Evolutionary conservation across 768 basidiomycete species (phyloP).

Genomic region (Mycena pura): DNA sequence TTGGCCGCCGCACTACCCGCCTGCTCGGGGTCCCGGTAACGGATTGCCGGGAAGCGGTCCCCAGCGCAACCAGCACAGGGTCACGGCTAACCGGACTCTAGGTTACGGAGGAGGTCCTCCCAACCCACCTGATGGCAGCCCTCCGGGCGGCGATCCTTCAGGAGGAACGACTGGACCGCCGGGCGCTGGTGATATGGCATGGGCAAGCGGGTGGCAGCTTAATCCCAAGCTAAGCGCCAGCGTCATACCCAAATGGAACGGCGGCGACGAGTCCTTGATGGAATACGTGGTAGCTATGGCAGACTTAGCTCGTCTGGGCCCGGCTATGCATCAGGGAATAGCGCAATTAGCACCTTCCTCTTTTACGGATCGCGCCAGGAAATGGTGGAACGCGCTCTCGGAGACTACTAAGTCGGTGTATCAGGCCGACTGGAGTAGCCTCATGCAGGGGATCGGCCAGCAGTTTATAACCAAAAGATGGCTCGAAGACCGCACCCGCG

Average conservation of each 20-base stretch:
- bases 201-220: constrained; percentile 12
- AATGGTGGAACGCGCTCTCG: constrained; percentile 9
- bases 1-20: too few species aligned
- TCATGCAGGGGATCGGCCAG: neutral
- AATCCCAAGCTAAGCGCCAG: neutral
- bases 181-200: too few species aligned
- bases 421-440: neutral
- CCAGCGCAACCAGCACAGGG: too few species aligned
- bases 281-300: neutral
- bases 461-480: neutral
- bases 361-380: neutral
- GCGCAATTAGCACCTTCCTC: constrained; percentile 3
- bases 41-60: too few species aligned
- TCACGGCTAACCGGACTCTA: too few species aligned
- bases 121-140: too few species aligned
- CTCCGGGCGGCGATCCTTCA: too few species aligned
- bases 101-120: too few species aligned
- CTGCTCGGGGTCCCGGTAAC: too few species aligned
- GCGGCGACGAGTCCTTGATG: neutral
- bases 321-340: neutral
- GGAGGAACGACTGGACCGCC: too few species aligned
- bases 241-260: neutral
- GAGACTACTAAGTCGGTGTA: neutral
- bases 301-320: neutral
- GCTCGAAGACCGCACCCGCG: neutral